phyloP scores from a whole-genome alignment of 2,329 filamentous ascomycete genomes.

The Epichloe sp. region DNA sequence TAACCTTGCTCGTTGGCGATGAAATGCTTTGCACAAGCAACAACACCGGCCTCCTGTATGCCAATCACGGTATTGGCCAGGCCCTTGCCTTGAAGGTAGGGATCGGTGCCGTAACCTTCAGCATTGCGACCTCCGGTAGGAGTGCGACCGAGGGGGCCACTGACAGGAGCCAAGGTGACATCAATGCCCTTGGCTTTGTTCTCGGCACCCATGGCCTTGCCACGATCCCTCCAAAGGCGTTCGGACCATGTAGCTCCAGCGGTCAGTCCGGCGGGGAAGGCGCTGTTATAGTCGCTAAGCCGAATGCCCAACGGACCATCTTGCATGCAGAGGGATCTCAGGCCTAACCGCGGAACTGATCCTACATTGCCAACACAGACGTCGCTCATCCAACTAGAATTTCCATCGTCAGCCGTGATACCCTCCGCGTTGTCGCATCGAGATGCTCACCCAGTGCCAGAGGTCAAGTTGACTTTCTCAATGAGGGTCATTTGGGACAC shows the following conservation, averaged over 20 bases:
- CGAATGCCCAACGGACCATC: slow-evolving; percentile 75
- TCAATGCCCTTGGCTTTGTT: slow-evolving; percentile 66
- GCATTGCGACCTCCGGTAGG: slow-evolving; percentile 43
- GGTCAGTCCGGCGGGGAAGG: slow-evolving; percentile 66
- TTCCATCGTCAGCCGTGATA: not conserved
- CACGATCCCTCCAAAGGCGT: slow-evolving; percentile 44
- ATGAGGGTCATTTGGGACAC: slow-evolving; percentile 70
- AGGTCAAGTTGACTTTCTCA: slow-evolving; percentile 93
- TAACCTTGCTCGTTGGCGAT: slow-evolving; percentile 56
- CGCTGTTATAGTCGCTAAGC: slow-evolving; percentile 64
- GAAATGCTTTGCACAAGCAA: slow-evolving; percentile 72
- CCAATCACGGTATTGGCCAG: slow-evolving; percentile 63
- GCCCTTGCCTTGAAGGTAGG: slow-evolving; percentile 58
- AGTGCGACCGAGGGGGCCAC: slow-evolving; percentile 32
- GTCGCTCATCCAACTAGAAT: slow-evolving; percentile 35
- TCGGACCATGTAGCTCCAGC: slow-evolving; percentile 76
- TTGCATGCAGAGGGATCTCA: slow-evolving; percentile 70
- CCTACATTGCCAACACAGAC: slow-evolving; percentile 68
- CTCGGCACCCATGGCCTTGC: slow-evolving; percentile 41
- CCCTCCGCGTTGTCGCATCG: slow-evolving; percentile 6
- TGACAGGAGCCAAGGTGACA: slow-evolving; percentile 45
- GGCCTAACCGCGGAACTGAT: slow-evolving; percentile 54
- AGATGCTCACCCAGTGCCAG: slow-evolving; percentile 59
- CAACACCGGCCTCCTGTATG: slow-evolving; percentile 69
- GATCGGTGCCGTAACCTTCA: slow-evolving; percentile 59